Evolutionary conservation across 176 grass and related monocot species (phyloP).

Genomic region (Urochloa ruziziensis): DNA sequence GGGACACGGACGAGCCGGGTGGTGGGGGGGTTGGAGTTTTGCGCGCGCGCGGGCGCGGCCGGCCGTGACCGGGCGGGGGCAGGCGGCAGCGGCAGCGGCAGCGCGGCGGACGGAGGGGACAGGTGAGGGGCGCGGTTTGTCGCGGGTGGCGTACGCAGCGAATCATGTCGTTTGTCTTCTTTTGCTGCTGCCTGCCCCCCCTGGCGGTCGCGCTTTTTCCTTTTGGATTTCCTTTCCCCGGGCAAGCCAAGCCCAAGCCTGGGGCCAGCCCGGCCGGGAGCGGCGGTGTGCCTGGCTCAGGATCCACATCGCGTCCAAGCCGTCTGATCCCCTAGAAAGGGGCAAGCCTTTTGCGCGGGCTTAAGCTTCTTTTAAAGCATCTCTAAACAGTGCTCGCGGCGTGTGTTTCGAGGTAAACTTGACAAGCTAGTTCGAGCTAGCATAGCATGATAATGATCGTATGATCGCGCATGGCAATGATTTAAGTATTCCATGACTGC

Average conservation of each 20-base stretch:
- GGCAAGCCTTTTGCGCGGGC: conserved; percentile 21
- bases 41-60: neutral
- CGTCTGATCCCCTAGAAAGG: conserved; percentile 35
- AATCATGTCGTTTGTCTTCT: conserved; percentile 79
- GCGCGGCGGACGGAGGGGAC: conserved; percentile 42
- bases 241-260: neutral
- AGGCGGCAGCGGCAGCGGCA: neutral
- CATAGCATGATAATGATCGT: neutral
- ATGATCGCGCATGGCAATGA: neutral
- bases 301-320: conserved; percentile 24
- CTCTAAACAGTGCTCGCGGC: neutral
- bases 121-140: conserved; percentile 47
- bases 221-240: no score
- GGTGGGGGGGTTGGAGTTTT: neutral
- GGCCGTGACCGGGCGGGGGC: neutral
- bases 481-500: neutral
- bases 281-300: conserved; percentile 9
- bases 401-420: neutral
- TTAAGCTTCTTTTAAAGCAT: no score
- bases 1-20: neutral
- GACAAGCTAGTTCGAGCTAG: neutral
- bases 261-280: neutral
- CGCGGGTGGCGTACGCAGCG: conserved; percentile 55
- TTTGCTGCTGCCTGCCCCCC: neutral
- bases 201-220: neutral